These are phyloP conservation scores for Pterocarpus macrocarpus DNA, from an alignment of 306 rosid genomes.

Conservation along the genomic window DNA sequence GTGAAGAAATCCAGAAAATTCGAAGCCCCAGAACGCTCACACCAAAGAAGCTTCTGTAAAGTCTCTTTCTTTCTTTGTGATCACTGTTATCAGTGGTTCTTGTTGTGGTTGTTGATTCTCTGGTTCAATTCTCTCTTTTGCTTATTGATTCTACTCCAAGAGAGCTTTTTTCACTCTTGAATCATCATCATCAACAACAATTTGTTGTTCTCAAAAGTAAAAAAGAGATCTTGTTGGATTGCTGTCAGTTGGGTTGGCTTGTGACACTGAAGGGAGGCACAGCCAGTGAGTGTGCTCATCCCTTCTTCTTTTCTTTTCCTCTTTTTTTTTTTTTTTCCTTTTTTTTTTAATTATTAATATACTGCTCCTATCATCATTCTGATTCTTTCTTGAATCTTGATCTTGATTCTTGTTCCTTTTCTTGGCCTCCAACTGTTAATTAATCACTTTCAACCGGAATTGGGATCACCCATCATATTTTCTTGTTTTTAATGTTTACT, in stretches of 20 bases:
- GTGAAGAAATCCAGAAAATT: background rate
- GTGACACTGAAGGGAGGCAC: background rate
- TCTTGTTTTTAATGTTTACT: background rate
- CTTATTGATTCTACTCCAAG: background rate
- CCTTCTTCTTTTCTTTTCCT: background rate
- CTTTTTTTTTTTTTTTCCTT: background rate
- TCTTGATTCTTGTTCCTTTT: background rate
- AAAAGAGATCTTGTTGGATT: background rate
- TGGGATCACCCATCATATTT: background rate
- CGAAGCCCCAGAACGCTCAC: background rate
- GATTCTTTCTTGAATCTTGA: slow-evolving; percentile 16
- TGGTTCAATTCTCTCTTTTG: background rate
- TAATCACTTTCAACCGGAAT: background rate
- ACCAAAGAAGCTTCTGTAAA: background rate
- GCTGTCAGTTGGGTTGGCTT: background rate
- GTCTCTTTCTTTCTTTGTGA: background rate
- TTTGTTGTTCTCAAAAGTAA: background rate
- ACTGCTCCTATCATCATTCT: slow-evolving; percentile 15
- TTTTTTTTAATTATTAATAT: background rate
- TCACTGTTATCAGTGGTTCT: background rate
- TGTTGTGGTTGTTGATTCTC: background rate
- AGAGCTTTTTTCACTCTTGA: background rate
- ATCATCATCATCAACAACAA: background rate
- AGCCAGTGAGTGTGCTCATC: background rate
- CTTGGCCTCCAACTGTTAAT: background rate